phyloP scores from a whole-genome alignment of 2,329 filamentous ascomycete species.

The Ampelomyces quisqualis region DNA sequence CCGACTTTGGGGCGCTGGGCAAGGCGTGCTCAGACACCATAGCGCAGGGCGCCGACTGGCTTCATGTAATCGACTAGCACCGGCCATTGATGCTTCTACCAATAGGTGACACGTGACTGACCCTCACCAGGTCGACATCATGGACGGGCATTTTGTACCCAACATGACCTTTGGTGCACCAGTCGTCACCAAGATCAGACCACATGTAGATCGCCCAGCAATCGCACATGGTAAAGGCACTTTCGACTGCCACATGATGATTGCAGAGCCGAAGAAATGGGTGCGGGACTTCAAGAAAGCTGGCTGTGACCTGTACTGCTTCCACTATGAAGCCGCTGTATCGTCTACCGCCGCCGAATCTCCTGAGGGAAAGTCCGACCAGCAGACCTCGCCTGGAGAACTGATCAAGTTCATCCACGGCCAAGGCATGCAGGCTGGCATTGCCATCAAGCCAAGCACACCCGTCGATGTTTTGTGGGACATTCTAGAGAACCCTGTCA shows the following conservation, averaged over 20 bases:
- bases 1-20: conserved; percentile 89
- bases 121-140: conserved; percentile 94
- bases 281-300: conserved; percentile 91
- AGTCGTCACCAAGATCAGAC: conserved; percentile 90
- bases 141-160: conserved; percentile 98
- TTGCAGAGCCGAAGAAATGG: conserved; percentile 98
- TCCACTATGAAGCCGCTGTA: conserved; percentile 96
- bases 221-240: conserved; percentile 76
- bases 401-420: conserved; percentile 90
- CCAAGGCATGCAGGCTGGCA: conserved; percentile 82
- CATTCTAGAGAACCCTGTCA: conserved; percentile 71
- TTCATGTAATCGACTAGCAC: conserved; percentile 52
- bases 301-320: conserved; percentile 98
- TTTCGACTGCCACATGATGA: conserved; percentile 99
- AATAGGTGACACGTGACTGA: conserved; percentile 45
- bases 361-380: conserved; percentile 67
- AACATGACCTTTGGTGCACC: conserved; percentile 97
- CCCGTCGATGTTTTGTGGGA: conserved; percentile 90
- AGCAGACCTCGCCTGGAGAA: conserved; percentile 77
- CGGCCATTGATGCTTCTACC: conserved; percentile 28
- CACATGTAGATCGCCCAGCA: conserved; percentile 75
- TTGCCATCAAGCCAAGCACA: conserved; percentile 93
- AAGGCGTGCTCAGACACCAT: conserved; percentile 86
- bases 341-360: conserved; percentile 78
- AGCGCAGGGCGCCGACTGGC: conserved; percentile 68